phyloP scores from a whole-genome alignment of 176 grass and related monocot species.

The Oryza rufipogon region DNA sequence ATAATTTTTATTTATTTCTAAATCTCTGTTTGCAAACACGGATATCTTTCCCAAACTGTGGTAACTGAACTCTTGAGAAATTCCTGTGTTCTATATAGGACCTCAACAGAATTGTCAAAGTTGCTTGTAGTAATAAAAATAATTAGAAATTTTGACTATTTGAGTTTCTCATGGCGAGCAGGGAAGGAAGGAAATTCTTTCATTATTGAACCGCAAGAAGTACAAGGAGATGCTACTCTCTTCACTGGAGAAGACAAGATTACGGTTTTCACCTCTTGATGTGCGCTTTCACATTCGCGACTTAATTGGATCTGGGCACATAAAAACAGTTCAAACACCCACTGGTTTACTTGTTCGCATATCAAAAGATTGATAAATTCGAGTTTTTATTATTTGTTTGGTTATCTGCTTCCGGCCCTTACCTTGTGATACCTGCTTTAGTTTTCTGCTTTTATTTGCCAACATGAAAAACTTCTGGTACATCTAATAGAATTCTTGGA shows the following conservation, averaged over 20 bases:
- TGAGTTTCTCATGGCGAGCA: conserved; percentile 30
- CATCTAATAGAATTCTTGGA: background rate
- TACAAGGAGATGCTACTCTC: conserved; percentile 84
- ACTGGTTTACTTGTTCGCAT: conserved; percentile 74
- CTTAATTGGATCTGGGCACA: conserved; percentile 79
- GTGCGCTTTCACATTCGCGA: conserved; percentile 74
- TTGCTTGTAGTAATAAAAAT: background rate
- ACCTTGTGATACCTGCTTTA: background rate
- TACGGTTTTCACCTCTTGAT: conserved; percentile 73
- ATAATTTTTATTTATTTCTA: background rate
- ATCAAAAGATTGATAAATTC: conserved; percentile 57
- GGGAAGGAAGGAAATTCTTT: conserved; percentile 84
- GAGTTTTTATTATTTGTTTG: background rate
- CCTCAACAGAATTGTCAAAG: background rate
- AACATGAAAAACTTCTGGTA: background rate
- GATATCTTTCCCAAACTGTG: background rate
- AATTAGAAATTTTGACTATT: conserved; percentile 5
- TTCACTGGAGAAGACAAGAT: conserved; percentile 70
- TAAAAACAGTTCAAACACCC: conserved; percentile 71
- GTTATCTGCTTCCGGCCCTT: background rate
- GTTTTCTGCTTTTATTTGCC: background rate
- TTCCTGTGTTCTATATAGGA: background rate
- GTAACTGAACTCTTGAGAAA: background rate
- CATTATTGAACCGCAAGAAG: conserved; percentile 64
- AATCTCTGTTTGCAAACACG: background rate